Percentiles rank a stretch among this genome's conserved stretches.
Conservation (phyloP, 306 rosid genomes). For the Ammopiptanthus mongolicus region DNA sequence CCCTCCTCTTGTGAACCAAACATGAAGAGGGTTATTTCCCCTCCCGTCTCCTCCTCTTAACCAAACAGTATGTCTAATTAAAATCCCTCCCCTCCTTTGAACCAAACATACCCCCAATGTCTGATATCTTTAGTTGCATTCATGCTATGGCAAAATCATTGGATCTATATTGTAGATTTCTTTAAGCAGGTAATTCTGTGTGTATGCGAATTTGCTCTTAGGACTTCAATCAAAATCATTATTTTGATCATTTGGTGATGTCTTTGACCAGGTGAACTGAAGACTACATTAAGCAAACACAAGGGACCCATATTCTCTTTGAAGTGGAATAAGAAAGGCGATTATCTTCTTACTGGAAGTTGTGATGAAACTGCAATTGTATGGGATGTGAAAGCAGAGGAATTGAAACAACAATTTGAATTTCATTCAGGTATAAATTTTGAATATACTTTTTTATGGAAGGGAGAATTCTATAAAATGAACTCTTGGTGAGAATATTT, state of each 20-base stretch:
- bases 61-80: too few species aligned
- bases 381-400: constrained; percentile 76
- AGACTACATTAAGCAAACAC: constrained; percentile 65
- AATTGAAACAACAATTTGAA: constrained; percentile 72
- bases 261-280: constrained; percentile 53
- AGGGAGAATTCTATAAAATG: background rate
- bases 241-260: constrained; percentile 5
- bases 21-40: too few species aligned
- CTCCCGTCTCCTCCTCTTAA: too few species aligned
- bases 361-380: constrained; percentile 79
- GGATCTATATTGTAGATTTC: background rate
- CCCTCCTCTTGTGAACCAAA: too few species aligned
- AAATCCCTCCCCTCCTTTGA: too few species aligned
- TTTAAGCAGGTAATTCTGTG: background rate
- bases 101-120: too few species aligned
- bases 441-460: background rate
- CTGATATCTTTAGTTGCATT: constrained; percentile 15
- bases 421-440: constrained; percentile 57
- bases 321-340: constrained; percentile 86
- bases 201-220: background rate
- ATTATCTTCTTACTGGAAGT: constrained; percentile 81
- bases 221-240: background rate
- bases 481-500: background rate
- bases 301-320: constrained; percentile 74
- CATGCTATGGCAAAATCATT: background rate